Percentiles rank a stretch among this genome's conserved stretches.
phyloP scores from a whole-genome alignment of 345 rosid species.

The Populus alba region DNA sequence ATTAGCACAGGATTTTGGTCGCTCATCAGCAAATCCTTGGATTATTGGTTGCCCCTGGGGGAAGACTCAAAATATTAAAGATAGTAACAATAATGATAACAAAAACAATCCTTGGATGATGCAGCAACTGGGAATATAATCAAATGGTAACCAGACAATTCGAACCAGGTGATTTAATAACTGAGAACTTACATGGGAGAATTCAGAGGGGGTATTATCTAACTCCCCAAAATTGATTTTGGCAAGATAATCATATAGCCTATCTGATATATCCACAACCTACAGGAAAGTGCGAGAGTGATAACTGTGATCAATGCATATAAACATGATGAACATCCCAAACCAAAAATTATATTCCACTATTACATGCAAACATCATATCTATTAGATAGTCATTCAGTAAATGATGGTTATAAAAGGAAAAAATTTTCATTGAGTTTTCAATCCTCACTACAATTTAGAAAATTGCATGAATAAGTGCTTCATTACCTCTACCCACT shows the following conservation, averaged over 20 bases:
- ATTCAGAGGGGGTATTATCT: constrained; percentile 28
- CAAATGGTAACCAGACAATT: neutral
- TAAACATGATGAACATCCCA: neutral
- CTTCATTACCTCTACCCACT: constrained; percentile 83
- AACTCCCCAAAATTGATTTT: constrained; percentile 45
- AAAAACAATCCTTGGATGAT: neutral
- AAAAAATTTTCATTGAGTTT: neutral
- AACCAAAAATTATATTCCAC: neutral
- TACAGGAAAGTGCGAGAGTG: constrained; percentile 17
- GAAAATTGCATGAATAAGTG: neutral
- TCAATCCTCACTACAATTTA: neutral
- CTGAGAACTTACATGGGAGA: constrained; percentile 46
- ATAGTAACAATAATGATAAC: neutral
- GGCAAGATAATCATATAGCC: constrained; percentile 50
- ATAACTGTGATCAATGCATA: neutral
- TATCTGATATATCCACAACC: constrained; percentile 68
- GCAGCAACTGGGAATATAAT: neutral
- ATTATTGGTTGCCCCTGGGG: constrained; percentile 41
- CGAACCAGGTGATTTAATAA: neutral
- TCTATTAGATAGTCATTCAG: neutral
- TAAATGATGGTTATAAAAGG: neutral
- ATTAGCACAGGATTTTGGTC: neutral
- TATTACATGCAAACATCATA: neutral
- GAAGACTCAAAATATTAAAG: constrained; percentile 8
- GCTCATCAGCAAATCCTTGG: constrained; percentile 34